A percentile compares a stretch with the other conserved stretches of the same genome.
These are phyloP conservation scores for Xylariaceae sp. DNA, from an alignment of 2,329 filamentous ascomycete species.

Conservation along the genomic window DNA sequence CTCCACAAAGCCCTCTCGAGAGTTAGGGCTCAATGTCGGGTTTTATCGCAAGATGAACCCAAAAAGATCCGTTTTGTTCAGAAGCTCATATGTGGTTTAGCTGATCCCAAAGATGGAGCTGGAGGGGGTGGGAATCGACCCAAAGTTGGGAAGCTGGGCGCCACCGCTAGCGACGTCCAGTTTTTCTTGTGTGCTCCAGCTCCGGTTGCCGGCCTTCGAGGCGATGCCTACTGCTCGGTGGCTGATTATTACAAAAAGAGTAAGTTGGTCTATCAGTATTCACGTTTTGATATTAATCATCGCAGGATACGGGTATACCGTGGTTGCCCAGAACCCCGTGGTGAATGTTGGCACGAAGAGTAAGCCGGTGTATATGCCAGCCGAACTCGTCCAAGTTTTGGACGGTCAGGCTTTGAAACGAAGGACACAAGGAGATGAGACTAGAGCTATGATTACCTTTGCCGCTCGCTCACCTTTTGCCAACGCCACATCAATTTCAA, in stretches of 20 bases:
- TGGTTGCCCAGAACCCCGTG: slow-evolving; percentile 48
- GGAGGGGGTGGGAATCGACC: slow-evolving; percentile 24
- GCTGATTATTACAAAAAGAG: slow-evolving; percentile 43
- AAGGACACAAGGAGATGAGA: slow-evolving; percentile 58
- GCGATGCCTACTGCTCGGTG: slow-evolving; percentile 35
- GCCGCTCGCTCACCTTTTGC: slow-evolving; percentile 62
- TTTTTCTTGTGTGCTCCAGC: slow-evolving; percentile 33
- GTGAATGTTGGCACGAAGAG: slow-evolving; percentile 60
- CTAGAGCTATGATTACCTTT: slow-evolving; percentile 65
- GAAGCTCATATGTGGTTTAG: slow-evolving; percentile 26
- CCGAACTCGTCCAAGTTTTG: slow-evolving; percentile 60
- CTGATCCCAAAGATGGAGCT: slow-evolving; percentile 32
- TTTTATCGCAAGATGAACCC: slow-evolving; percentile 22
- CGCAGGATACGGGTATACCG: slow-evolving; percentile 26
- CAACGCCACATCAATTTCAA: slow-evolving; percentile 64
- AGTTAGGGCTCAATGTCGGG: slow-evolving; percentile 20
- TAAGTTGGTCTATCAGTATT: slow-evolving; percentile 28
- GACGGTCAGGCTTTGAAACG: slow-evolving; percentile 60
- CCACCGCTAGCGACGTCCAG: slow-evolving; percentile 28
- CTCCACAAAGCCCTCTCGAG: slow-evolving; percentile 19
- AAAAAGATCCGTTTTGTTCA: slow-evolving; percentile 19
- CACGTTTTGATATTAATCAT: slow-evolving; percentile 14
- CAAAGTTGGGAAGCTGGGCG: slow-evolving; percentile 27
- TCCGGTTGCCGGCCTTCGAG: slow-evolving; percentile 26
- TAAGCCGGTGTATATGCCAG: slow-evolving; percentile 61